Evolutionary conservation across 1,139 yeast genomes (phyloP).

Genomic region (Eremothecium cymbalariae): DNA sequence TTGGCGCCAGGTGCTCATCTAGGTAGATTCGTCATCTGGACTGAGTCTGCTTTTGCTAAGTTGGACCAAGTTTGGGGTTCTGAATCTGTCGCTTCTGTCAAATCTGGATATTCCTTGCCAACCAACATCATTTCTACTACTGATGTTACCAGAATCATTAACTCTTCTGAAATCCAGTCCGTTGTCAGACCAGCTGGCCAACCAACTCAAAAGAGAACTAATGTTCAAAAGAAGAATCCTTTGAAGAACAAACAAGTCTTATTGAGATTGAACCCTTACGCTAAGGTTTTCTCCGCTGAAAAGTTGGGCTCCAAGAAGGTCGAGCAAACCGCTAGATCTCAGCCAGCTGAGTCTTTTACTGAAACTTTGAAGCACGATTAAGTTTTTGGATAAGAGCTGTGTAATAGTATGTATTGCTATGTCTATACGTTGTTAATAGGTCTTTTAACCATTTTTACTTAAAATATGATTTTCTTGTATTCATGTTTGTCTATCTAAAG

Average conservation of each 20-base stretch:
- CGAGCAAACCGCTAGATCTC: slow-evolving; percentile 52
- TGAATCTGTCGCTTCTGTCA: slow-evolving; percentile 65
- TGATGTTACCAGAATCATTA: slow-evolving; percentile 94
- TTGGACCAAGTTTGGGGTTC: slow-evolving; percentile 98
- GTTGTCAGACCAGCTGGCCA: slow-evolving; percentile 96
- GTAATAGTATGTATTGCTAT: slow-evolving; percentile 6
- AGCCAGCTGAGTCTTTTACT: slow-evolving; percentile 66
- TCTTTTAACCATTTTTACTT: slow-evolving; percentile 5
- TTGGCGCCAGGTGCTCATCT: slow-evolving; percentile 99
- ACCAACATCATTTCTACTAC: slow-evolving; percentile 88
- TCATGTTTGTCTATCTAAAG: too few relatives aligned
- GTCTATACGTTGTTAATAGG: slow-evolving; percentile 3
- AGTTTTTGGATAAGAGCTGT: slow-evolving; percentile 12
- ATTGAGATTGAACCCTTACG: slow-evolving; percentile 99
- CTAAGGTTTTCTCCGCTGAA: slow-evolving; percentile 91
- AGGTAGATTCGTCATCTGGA: slow-evolving; percentile 99
- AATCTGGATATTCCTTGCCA: slow-evolving; percentile 91
- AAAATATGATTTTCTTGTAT: slow-evolving; percentile 4
- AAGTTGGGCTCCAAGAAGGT: slow-evolving; percentile 83
- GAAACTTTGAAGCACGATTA: slow-evolving; percentile 55
- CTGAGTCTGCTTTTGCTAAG: slow-evolving; percentile 95
- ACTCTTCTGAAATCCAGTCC: slow-evolving; percentile 98
- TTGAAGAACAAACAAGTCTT: slow-evolving; percentile 98
- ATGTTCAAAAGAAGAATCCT: slow-evolving; percentile 99
- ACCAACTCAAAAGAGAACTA: slow-evolving; percentile 85